phyloP scores from a whole-genome alignment of 2,329 filamentous ascomycete species.

The Trichophaea hybrida region DNA sequence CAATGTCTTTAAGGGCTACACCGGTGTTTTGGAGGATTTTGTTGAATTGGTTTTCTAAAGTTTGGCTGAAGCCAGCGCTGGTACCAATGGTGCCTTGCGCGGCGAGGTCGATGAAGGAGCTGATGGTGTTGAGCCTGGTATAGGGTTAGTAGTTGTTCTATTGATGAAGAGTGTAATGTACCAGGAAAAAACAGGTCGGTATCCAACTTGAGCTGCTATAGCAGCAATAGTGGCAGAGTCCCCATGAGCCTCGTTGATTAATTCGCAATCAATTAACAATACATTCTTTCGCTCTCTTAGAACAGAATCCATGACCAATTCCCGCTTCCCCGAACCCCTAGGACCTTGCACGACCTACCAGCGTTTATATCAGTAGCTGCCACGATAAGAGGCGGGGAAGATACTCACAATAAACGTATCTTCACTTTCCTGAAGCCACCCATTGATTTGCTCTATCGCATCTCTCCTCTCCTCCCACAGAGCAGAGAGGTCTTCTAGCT shows the following conservation, averaged over 20 bases:
- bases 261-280: slow-evolving; percentile 80
- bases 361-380: not conserved
- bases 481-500: slow-evolving; percentile 57
- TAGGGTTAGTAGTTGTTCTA: not conserved
- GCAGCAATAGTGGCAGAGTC: slow-evolving; percentile 73
- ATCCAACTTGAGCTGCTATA: slow-evolving; percentile 71
- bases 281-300: slow-evolving; percentile 63
- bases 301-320: slow-evolving; percentile 73
- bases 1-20: slow-evolving; percentile 38
- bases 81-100: slow-evolving; percentile 62
- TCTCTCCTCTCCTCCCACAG: slow-evolving; percentile 79
- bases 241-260: slow-evolving; percentile 76
- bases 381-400: not conserved
- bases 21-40: slow-evolving; percentile 43
- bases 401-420: slow-evolving; percentile 46
- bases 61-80: slow-evolving; percentile 38
- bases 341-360: slow-evolving; percentile 67
- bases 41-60: slow-evolving; percentile 40
- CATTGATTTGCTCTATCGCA: slow-evolving; percentile 66
- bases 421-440: slow-evolving; percentile 73
- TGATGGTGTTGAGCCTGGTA: slow-evolving; percentile 61
- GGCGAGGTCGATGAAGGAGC: slow-evolving; percentile 79
- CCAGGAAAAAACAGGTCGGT: slow-evolving; percentile 88
- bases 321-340: slow-evolving; percentile 76
- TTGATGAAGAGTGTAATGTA: slow-evolving; percentile 28